phyloP scores from a whole-genome alignment of 169 alveolate species.

The Plasmodium falciparum region DNA sequence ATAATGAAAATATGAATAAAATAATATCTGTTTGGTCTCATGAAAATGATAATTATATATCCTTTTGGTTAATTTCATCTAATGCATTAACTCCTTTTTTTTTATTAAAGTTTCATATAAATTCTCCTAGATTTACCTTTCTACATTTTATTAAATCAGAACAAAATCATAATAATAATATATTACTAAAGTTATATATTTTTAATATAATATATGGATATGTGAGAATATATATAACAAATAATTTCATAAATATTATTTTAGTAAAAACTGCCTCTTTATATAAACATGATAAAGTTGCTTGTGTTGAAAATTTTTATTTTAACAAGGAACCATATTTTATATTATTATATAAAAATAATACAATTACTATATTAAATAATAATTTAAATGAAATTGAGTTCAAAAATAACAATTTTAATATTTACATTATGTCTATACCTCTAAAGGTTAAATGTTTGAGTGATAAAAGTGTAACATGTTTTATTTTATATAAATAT shows the following conservation, averaged over 20 bases:
- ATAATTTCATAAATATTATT: conserved; percentile 1
- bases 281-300: neutral
- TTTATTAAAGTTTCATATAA: conserved; percentile 22
- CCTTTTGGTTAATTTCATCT: conserved; percentile 44
- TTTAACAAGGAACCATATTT: conserved; percentile 2
- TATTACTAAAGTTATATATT: conserved; percentile 17
- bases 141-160: neutral
- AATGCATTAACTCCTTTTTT: conserved; percentile 52
- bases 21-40: conserved; percentile 73
- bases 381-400: conserved; percentile 13
- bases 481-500: conserved; percentile 40
- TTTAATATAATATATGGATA: conserved; percentile 6
- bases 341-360: conserved; percentile 10
- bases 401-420: neutral
- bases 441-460: conserved; percentile 50
- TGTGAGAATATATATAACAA: conserved; percentile 23
- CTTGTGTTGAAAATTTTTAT: conserved; percentile 12
- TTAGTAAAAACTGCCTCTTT: neutral
- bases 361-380: conserved; percentile 10
- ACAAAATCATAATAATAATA: neutral
- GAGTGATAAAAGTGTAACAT: neutral
- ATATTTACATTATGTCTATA: neutral
- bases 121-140: conserved; percentile 44
- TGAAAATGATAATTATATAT: conserved; percentile 26
- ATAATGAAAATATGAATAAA: neutral